phyloP scores from a whole-genome alignment of 306 rosid genomes.

The Gleditsia sinensis region DNA sequence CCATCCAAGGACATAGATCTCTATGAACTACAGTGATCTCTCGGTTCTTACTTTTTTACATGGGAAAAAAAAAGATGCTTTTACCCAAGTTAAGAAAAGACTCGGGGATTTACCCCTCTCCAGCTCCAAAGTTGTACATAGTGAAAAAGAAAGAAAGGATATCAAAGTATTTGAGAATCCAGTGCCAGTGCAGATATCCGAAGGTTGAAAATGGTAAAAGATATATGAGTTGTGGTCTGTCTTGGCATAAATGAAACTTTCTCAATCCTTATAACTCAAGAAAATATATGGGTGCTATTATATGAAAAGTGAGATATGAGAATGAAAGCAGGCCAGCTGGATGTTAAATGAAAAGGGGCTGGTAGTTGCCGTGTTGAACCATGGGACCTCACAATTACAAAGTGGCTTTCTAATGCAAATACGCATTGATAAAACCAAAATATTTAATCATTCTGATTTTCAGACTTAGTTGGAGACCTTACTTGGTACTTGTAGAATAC shows the following conservation, averaged over 20 bases:
- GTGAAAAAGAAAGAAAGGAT: not conserved
- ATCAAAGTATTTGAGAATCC: not conserved
- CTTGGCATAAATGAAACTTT: conserved; percentile 11
- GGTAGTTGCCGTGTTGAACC: conserved; percentile 30
- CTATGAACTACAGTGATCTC: not conserved
- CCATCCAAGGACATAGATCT: not conserved
- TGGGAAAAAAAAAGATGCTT: not conserved
- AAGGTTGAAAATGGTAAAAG: not conserved
- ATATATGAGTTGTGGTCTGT: not conserved
- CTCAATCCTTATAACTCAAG: conserved; percentile 40
- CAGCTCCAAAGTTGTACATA: not conserved
- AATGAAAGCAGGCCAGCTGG: conserved; percentile 53
- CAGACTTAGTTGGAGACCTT: not conserved
- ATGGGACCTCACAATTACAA: conserved; percentile 40
- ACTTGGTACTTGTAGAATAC: not conserved
- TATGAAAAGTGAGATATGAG: conserved; percentile 33
- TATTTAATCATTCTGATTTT: not conserved
- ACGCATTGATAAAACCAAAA: conserved; percentile 20
- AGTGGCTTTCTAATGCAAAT: conserved; percentile 34
- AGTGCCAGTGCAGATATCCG: not conserved
- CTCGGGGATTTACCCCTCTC: not conserved
- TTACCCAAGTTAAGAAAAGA: not conserved
- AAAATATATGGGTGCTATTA: conserved; percentile 24
- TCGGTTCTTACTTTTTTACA: no score
- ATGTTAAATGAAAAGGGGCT: conserved; percentile 41